Base-by-base conservation (phyloP, 164 flowering plant species). In the Houttuynia cordata region DNA sequence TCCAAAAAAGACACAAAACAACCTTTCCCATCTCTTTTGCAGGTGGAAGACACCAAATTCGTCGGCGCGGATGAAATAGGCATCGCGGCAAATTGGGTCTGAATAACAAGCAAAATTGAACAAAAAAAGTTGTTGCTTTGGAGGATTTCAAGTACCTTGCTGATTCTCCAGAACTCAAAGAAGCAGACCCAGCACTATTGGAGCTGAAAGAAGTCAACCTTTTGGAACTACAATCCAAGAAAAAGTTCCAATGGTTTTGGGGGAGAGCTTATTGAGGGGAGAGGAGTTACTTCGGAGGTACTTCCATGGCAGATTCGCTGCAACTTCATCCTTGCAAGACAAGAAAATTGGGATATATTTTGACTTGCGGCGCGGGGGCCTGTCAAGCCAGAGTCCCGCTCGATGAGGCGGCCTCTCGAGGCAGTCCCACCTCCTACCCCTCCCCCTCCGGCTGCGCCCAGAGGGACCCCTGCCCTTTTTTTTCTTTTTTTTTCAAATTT, bases 271-370 rank as follows among this genome's bases (percentile, higher is more conserved):
- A 42, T 10, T 14, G 49, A 14, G 49, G 17, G 17, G 1, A 1
- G 10, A 14, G 49, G 49, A 42, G 49, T 12, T 42, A 39, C 60
- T 57, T 7, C 47, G 18, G 19, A 20, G 47, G 14, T 7, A 49
- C 60, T 57, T 57, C 42, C 24, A 57, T 57, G 60, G 60, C 21
- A 49, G 60, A 20, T 18, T 57, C 49, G 6, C 60, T 37, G 60
- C 49, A 12, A 40, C 60, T 57, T 39, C 60, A 14, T 57, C 40
- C 30, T 40, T 37, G 1, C 8, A 3, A 42, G 49, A 14, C 14
- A 14, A 42, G 9, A 8, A 42, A 10, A 3, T 42, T 1, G 49
- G n/a, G 49, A 10, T 1, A 14, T 1, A 42, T 42, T 42, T 42
- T 42, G 49, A 42, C 49, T 42, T 42, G 7, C 12, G n/a, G n/a